Evolutionary conservation across 306 rosid species (phyloP).

Genomic region (Cucurbita moschata): DNA sequence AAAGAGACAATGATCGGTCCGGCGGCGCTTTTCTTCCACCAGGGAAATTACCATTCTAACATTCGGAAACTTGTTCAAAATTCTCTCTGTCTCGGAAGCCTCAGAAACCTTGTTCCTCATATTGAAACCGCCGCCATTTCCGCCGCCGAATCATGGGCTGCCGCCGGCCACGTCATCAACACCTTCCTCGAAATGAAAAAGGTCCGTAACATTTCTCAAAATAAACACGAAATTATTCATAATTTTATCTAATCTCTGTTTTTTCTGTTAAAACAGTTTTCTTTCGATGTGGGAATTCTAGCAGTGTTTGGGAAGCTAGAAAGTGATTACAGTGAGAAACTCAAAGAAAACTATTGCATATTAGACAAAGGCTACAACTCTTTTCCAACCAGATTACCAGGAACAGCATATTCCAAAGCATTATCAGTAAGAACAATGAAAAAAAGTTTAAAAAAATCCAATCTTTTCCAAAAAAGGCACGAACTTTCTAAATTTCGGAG

Average conservation of each 20-base stretch:
- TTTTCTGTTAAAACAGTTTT: slow-evolving; percentile 24
- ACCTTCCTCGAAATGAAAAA: slow-evolving; percentile 61
- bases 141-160: slow-evolving; percentile 50
- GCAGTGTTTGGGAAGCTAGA: slow-evolving; percentile 58
- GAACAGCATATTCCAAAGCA: slow-evolving; percentile 71
- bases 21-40: slow-evolving; percentile 79
- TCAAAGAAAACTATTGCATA: slow-evolving; percentile 53
- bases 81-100: slow-evolving; percentile 41
- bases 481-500: not conserved
- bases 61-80: slow-evolving; percentile 53
- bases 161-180: slow-evolving; percentile 23
- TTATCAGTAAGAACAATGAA: slow-evolving; percentile 33
- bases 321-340: slow-evolving; percentile 32
- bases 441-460: not conserved
- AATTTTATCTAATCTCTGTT: not conserved
- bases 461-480: not conserved
- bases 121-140: slow-evolving; percentile 41
- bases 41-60: slow-evolving; percentile 55
- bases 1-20: slow-evolving; percentile 84
- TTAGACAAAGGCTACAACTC: slow-evolving; percentile 83
- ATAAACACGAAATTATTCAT: no score
- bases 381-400: slow-evolving; percentile 52
- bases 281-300: slow-evolving; percentile 67
- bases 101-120: slow-evolving; percentile 28
- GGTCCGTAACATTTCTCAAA: slow-evolving; percentile 17